Evolutionary conservation across 2,329 filamentous ascomycete genomes (phyloP).

Genomic region (Gyromitra esculenta): DNA sequence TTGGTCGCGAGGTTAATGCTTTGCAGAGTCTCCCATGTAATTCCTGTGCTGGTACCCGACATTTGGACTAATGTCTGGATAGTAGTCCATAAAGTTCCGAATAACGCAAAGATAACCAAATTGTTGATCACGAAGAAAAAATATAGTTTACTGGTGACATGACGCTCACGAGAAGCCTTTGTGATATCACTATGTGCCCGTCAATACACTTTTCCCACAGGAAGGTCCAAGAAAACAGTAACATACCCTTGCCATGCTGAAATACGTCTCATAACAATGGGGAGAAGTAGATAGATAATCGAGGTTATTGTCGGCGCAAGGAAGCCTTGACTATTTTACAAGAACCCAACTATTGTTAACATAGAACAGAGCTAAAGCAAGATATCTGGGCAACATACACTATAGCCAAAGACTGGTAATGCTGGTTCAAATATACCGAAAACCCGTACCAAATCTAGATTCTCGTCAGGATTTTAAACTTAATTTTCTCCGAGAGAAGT

Average conservation of each 20-base stretch:
- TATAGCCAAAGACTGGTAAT: conserved; percentile 79
- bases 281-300: conserved; percentile 84
- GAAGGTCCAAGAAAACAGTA: neutral
- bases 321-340: conserved; percentile 74
- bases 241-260: conserved; percentile 62
- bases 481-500: neutral
- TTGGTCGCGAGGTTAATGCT: conserved; percentile 71
- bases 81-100: conserved; percentile 65
- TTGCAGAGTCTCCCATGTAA: conserved; percentile 75
- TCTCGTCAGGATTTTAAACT: conserved; percentile 14
- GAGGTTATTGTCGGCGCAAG: conserved; percentile 87
- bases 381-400: conserved; percentile 62
- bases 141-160: conserved; percentile 90
- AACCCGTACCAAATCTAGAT: conserved; percentile 83
- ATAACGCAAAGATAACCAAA: conserved; percentile 89
- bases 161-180: conserved; percentile 89
- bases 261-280: conserved; percentile 88
- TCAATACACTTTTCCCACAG: conserved; percentile 57
- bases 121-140: conserved; percentile 99
- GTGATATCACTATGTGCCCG: conserved; percentile 84
- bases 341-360: conserved; percentile 12
- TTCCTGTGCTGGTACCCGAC: conserved; percentile 54
- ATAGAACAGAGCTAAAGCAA: neutral
- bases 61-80: conserved; percentile 59
- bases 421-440: conserved; percentile 68